Evolutionary conservation across 208 protist genomes (phyloP).

Genomic region (Trichomonas vaginalis): DNA sequence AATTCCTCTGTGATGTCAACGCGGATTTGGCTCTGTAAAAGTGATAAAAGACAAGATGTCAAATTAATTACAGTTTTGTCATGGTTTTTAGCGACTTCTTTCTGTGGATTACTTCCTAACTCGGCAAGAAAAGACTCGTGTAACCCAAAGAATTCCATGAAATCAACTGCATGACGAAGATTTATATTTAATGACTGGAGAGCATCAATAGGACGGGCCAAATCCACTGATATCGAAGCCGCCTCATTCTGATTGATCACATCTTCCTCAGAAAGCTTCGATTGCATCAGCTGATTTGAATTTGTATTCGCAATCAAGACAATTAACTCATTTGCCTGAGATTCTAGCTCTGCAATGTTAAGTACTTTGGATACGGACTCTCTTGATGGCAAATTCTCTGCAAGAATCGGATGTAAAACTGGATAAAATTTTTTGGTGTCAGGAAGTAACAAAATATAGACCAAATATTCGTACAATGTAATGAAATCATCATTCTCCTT

Average conservation of each 20-base stretch:
- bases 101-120: neutral
- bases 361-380: neutral
- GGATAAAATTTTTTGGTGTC: neutral
- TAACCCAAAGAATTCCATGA: neutral
- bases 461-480: neutral
- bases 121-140: neutral
- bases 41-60: neutral
- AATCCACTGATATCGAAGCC: neutral
- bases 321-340: neutral
- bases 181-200: neutral
- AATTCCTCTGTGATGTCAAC: neutral
- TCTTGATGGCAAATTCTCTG: neutral
- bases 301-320: neutral
- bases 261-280: neutral
- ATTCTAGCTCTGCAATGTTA: neutral
- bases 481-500: neutral
- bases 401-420: neutral
- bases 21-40: neutral
- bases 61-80: neutral
- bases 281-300: neutral
- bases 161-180: neutral
- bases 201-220: neutral
- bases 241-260: neutral
- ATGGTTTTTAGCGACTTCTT: neutral
- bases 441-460: neutral